A percentile compares a stretch with the other conserved stretches of the same genome.
These are phyloP conservation scores for Fusarium verticillioides DNA, from an alignment of 2,329 filamentous ascomycete genomes.

Conservation along the genomic window DNA sequence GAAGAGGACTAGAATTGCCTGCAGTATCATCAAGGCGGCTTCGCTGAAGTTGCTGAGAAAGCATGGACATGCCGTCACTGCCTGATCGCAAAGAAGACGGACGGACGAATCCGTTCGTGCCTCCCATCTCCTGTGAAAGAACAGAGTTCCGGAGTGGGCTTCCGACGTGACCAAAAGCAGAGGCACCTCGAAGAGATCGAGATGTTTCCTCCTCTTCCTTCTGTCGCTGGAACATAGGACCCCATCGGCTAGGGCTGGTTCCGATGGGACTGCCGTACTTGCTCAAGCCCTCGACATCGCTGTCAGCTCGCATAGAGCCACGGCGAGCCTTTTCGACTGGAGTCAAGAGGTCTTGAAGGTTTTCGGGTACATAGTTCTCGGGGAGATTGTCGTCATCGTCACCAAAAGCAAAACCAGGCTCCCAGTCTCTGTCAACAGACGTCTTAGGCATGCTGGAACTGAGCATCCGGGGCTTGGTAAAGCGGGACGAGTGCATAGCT, in stretches of 20 bases:
- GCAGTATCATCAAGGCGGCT: conserved; percentile 64
- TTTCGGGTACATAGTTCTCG: conserved; percentile 76
- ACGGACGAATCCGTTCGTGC: conserved; percentile 53
- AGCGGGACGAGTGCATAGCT: conserved; percentile 75
- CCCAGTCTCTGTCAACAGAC: conserved; percentile 73
- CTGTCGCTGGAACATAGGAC: conserved; percentile 68
- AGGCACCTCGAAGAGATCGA: conserved; percentile 53
- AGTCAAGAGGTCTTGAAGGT: conserved; percentile 73
- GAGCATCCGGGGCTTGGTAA: conserved; percentile 74
- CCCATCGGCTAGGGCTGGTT: conserved; percentile 71
- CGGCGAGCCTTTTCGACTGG: conserved; percentile 74
- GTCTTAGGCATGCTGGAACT: conserved; percentile 75
- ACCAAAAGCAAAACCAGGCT: conserved; percentile 75
- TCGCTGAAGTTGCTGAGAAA: conserved; percentile 71
- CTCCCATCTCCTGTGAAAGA: conserved; percentile 64
- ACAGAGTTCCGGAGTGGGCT: conserved; percentile 73
- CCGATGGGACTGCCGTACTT: conserved; percentile 72
- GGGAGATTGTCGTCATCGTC: conserved; percentile 75
- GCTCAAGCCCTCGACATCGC: conserved; percentile 61
- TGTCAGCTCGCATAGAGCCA: conserved; percentile 68
- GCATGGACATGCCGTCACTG: conserved; percentile 66
- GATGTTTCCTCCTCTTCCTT: conserved; percentile 66
- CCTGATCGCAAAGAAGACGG: conserved; percentile 54
- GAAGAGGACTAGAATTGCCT: conserved; percentile 58
- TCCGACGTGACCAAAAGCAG: conserved; percentile 74